Percentiles rank a stretch among this genome's conserved stretches.
These are phyloP conservation scores for Dalbergia cultrata DNA, from an alignment of 306 rosid genomes.

Conservation along the genomic window DNA sequence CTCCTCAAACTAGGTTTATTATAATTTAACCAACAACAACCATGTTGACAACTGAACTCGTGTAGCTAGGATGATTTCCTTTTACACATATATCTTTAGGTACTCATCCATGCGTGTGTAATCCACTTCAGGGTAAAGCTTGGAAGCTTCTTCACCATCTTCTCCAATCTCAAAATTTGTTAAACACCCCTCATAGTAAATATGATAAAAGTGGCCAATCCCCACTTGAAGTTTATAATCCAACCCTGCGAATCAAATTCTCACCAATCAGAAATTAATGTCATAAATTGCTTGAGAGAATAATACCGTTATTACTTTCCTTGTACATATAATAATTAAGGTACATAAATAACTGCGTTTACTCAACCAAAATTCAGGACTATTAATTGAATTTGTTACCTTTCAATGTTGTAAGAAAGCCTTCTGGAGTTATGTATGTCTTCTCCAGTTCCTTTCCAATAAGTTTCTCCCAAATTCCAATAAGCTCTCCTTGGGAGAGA, in stretches of 20 bases:
- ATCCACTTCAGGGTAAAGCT: conserved; percentile 81
- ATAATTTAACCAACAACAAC: not conserved
- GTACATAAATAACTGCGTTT: not conserved
- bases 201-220: conserved; percentile 72
- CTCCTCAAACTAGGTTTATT: conserved; percentile 22
- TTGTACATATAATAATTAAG: not conserved
- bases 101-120: conserved; percentile 80
- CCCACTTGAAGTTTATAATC: conserved; percentile 68
- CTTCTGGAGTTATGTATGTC: conserved; percentile 56
- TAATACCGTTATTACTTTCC: not conserved
- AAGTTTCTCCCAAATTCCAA: conserved; percentile 78
- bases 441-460: conserved; percentile 60
- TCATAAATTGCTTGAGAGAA: conserved; percentile 13
- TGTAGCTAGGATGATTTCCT: conserved; percentile 5
- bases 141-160: conserved; percentile 80
- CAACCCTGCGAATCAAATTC: conserved; percentile 52
- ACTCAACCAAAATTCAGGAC: not conserved
- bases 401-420: conserved; percentile 69
- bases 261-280: not conserved
- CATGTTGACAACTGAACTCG: not conserved
- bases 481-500: conserved; percentile 71
- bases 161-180: conserved; percentile 82
- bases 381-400: conserved; percentile 50
- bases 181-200: conserved; percentile 78
- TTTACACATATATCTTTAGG: conserved; percentile 56